Conservation (phyloP, 2,329 filamentous ascomycete genomes). For the Penicillium psychrosexuale region DNA sequence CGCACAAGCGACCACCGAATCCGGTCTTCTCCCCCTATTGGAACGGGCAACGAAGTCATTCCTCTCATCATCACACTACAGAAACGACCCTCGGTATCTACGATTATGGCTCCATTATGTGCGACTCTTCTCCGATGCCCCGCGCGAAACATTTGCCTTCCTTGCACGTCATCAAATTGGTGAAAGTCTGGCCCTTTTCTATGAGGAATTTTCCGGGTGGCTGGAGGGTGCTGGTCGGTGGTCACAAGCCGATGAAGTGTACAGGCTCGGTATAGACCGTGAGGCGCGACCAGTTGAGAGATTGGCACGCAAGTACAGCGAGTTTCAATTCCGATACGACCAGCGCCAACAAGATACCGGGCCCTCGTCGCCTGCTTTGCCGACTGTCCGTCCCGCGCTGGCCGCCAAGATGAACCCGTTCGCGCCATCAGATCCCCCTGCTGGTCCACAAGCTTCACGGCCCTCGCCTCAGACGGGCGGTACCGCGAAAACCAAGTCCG, state of each 20-base stretch:
- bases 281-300: slow-evolving; percentile 80
- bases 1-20: slow-evolving; percentile 84
- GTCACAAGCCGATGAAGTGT: slow-evolving; percentile 91
- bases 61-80: slow-evolving; percentile 80
- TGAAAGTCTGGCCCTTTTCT: slow-evolving; percentile 83
- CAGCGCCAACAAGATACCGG: slow-evolving; percentile 62
- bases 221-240: slow-evolving; percentile 79
- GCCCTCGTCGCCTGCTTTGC: slow-evolving; percentile 82
- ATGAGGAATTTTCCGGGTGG: slow-evolving; percentile 95
- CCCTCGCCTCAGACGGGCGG: slow-evolving; percentile 50
- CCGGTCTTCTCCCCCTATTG: slow-evolving; percentile 82
- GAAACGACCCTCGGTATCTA: slow-evolving; percentile 90
- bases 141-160: slow-evolving; percentile 88
- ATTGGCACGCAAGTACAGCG: slow-evolving; percentile 81
- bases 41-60: slow-evolving; percentile 92
- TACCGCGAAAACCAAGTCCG: slow-evolving; percentile 57
- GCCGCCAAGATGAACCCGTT: slow-evolving; percentile 86
- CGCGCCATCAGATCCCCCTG: slow-evolving; percentile 49
- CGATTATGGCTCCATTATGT: slow-evolving; percentile 95
- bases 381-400: slow-evolving; percentile 75
- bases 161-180: slow-evolving; percentile 84
- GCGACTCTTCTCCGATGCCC: slow-evolving; percentile 85
- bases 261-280: slow-evolving; percentile 80
- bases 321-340: slow-evolving; percentile 80
- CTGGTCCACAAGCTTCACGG: slow-evolving; percentile 65